A percentile compares a stretch with the other conserved stretches of the same genome.
phyloP scores from a whole-genome alignment of 495 filamentous ascomycete species.

The Penicillium mononematosum region DNA sequence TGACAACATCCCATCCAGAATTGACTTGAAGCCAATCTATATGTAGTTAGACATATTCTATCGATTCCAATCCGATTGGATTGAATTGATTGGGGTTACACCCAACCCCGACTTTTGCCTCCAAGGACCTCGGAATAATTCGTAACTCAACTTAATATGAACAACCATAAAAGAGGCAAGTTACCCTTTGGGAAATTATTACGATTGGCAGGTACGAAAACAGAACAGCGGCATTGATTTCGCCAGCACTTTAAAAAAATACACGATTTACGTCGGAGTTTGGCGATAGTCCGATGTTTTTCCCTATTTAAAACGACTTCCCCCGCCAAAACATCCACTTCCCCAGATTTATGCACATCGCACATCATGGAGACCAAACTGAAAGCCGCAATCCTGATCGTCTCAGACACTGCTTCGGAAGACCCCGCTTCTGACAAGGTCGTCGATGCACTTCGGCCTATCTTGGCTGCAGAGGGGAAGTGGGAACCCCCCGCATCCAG shows the following conservation, averaged over 20 bases:
- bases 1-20: not conserved
- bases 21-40: not conserved
- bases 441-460: conserved; percentile 58
- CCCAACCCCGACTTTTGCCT: not conserved
- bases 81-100: not conserved
- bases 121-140: not conserved
- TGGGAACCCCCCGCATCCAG: conserved; percentile 68
- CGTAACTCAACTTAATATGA: not conserved
- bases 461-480: conserved; percentile 64
- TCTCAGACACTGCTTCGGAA: conserved; percentile 88
- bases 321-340: conserved; percentile 15
- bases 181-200: not conserved
- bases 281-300: conserved; percentile 22
- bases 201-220: not conserved
- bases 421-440: conserved; percentile 79
- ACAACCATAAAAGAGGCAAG: not conserved
- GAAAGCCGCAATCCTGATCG: conserved; percentile 69
- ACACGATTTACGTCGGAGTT: conserved; percentile 12
- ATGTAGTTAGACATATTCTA: too few species aligned
- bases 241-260: not conserved
- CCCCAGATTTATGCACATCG: conserved; percentile 14
- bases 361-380: conserved; percentile 26
- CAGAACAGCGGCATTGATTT: not conserved
- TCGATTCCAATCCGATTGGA: too few species aligned
- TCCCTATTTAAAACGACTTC: conserved; percentile 3